A percentile compares a stretch with the other conserved stretches of the same genome.
These are phyloP conservation scores for Plenodomus lindquistii DNA, from an alignment of 2,329 filamentous ascomycete species.

Conservation along the genomic window DNA sequence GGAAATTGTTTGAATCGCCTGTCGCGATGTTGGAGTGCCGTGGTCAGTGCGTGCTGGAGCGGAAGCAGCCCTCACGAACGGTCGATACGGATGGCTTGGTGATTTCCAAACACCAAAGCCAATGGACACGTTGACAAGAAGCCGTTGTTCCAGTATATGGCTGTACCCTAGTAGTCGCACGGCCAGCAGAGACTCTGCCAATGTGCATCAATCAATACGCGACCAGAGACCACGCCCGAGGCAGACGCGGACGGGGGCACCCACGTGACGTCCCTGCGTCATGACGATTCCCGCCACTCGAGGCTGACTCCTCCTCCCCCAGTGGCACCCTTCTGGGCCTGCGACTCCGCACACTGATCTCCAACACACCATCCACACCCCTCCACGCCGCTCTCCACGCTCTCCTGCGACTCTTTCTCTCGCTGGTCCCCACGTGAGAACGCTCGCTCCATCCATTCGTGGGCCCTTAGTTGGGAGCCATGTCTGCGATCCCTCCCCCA, in stretches of 20 bases:
- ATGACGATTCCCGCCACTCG: neutral
- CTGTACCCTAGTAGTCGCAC: no score
- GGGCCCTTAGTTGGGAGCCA: conserved; percentile 37
- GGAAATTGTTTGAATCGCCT: neutral
- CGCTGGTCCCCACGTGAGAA: neutral
- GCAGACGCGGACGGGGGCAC: neutral
- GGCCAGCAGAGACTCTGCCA: neutral
- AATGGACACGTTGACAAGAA: no score
- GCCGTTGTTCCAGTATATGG: no score
- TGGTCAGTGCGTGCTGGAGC: neutral
- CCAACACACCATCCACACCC: neutral
- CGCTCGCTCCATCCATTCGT: conserved; percentile 17
- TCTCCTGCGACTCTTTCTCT: neutral
- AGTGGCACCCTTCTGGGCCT: neutral
- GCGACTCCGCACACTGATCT: neutral
- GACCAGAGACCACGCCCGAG: neutral
- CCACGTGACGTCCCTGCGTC: neutral
- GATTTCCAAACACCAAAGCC: no score
- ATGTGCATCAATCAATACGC: no score
- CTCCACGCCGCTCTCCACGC: neutral
- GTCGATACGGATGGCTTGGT: no score
- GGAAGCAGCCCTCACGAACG: no score
- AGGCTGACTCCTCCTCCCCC: neutral
- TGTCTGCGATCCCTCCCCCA: conserved; percentile 51
- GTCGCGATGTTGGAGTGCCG: conserved; percentile 4